phyloP scores from a whole-genome alignment of 805 yeast species.

The Sugiyamaella marilandica region DNA sequence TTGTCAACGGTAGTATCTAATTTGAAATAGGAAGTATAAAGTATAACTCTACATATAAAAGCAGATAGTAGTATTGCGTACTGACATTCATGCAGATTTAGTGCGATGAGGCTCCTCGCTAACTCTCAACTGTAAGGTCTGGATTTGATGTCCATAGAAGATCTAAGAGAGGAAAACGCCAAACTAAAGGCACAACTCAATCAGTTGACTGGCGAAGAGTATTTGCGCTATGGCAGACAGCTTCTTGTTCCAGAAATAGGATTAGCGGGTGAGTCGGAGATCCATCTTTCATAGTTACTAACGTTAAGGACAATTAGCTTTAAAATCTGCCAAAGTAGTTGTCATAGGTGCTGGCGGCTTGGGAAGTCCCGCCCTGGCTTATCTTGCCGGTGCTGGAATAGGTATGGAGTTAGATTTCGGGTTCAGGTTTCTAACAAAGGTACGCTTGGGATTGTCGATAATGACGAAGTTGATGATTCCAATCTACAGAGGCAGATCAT shows the following conservation, averaged over 20 bases:
- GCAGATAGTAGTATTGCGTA: no score
- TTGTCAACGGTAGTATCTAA: no score
- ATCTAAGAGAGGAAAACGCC: conserved; percentile 14
- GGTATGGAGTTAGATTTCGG: conserved; percentile 38
- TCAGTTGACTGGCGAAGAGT: conserved; percentile 50
- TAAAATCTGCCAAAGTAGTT: conserved; percentile 56
- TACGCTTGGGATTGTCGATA: conserved; percentile 76
- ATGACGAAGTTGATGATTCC: conserved; percentile 76
- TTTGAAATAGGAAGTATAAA: no score
- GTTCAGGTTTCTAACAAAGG: conserved; percentile 16
- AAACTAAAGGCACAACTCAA: conserved; percentile 14
- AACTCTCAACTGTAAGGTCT: no score
- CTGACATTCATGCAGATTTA: no score
- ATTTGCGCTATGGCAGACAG: conserved; percentile 84
- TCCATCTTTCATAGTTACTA: conserved; percentile 21
- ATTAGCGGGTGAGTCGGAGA: conserved; percentile 23
- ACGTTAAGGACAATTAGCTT: conserved; percentile 46
- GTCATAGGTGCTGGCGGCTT: conserved; percentile 97
- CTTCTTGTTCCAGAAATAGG: conserved; percentile 87
- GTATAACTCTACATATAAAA: no score
- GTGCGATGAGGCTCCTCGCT: no score
- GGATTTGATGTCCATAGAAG: not conserved
- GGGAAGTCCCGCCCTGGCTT: conserved; percentile 86
- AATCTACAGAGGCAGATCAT: conserved; percentile 87
- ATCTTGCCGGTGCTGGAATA: conserved; percentile 82